Conservation (phyloP, 78 protist species). For the Speleostelium caveatum region DNA sequence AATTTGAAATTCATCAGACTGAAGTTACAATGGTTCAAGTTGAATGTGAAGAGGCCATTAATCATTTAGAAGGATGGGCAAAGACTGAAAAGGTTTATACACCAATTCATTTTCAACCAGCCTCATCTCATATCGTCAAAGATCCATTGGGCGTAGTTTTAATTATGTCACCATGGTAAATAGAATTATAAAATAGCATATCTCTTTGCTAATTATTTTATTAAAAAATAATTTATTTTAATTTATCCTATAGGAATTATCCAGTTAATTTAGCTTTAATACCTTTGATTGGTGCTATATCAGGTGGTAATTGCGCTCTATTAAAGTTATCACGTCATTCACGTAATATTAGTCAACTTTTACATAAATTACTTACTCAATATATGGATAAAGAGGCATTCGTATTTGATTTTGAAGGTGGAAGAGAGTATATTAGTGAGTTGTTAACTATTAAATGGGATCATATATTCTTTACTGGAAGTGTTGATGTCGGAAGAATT, state of each 20-base stretch:
- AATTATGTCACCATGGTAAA: slow-evolving; percentile 94
- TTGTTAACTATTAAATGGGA: slow-evolving; percentile 85
- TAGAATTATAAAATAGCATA: neutral
- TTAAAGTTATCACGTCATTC: slow-evolving; percentile 89
- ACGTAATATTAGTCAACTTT: slow-evolving; percentile 14
- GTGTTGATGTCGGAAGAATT: slow-evolving; percentile 80
- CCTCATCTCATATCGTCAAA: slow-evolving; percentile 41
- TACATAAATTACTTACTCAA: slow-evolving; percentile 52
- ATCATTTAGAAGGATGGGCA: slow-evolving; percentile 39
- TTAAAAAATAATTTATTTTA: too few relatives aligned
- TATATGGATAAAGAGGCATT: slow-evolving; percentile 65
- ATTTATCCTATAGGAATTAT: slow-evolving; percentile 50
- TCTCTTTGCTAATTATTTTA: too few relatives aligned
- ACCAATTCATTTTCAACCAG: slow-evolving; percentile 58
- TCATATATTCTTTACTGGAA: slow-evolving; percentile 89
- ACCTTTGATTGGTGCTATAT: slow-evolving; percentile 91
- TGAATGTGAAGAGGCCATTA: slow-evolving; percentile 46
- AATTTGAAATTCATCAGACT: slow-evolving; percentile 58
- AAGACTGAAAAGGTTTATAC: slow-evolving; percentile 66
- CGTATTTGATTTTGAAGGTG: slow-evolving; percentile 57
- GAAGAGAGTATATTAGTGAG: slow-evolving; percentile 57
- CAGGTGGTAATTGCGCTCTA: slow-evolving; percentile 94
- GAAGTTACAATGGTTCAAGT: slow-evolving; percentile 45
- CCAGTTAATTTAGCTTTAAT: slow-evolving; percentile 77
- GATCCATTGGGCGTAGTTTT: slow-evolving; percentile 96